Evolutionary conservation across 345 rosid genomes (phyloP).

Genomic region (Brassica cretica): DNA sequence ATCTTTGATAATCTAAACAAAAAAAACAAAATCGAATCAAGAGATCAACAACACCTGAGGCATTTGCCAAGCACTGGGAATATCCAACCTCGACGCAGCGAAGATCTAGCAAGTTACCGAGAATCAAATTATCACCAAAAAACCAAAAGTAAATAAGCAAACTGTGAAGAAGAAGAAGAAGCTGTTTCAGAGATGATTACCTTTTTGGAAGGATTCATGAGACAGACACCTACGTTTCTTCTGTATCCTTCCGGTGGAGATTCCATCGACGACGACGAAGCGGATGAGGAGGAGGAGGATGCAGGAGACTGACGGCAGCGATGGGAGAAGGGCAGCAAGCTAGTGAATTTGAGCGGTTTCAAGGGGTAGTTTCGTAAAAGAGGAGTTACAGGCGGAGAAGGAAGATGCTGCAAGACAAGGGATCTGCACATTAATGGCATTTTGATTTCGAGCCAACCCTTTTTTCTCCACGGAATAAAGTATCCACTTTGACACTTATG

Average conservation of each 20-base stretch:
- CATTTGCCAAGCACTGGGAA: constrained; percentile 95
- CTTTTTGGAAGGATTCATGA: constrained; percentile 81
- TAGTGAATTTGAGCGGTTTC: constrained; percentile 34
- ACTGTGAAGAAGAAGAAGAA: no score
- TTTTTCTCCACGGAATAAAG: not conserved
- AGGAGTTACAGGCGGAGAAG: constrained; percentile 14
- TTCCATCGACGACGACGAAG: constrained; percentile 57
- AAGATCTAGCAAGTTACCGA: constrained; percentile 57
- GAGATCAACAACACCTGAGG: constrained; percentile 64
- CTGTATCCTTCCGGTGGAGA: constrained; percentile 88
- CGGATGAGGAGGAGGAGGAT: constrained; percentile 7
- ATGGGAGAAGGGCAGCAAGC: constrained; percentile 27
- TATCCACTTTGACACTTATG: not conserved
- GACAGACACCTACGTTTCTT: constrained; percentile 89
- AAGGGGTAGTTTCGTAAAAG: constrained; percentile 39
- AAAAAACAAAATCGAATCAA: not conserved
- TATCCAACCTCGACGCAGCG: constrained; percentile 84
- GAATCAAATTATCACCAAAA: not conserved
- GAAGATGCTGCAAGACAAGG: constrained; percentile 22
- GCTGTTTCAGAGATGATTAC: constrained; percentile 26
- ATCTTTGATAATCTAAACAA: not conserved
- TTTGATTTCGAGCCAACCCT: not conserved
- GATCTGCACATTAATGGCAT: constrained; percentile 49
- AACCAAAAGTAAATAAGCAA: not conserved
- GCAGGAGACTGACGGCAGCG: constrained; percentile 24